Percentiles rank a stretch among this genome's conserved stretches.
Evolutionary conservation across 805 yeast species (phyloP).

Genomic region (Candida insectorum): DNA sequence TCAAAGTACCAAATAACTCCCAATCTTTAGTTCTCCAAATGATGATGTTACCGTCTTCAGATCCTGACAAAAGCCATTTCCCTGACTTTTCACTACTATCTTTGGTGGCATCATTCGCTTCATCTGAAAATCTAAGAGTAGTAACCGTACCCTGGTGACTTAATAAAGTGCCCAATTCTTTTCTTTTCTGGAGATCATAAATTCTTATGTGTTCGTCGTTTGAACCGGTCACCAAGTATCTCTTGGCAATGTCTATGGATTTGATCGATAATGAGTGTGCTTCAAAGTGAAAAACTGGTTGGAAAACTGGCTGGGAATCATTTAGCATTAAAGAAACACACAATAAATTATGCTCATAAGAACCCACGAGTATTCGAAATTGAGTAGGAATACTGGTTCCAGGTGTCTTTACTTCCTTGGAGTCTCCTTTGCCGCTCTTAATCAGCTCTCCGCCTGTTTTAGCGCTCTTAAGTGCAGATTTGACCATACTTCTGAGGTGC

Average conservation of each 20-base stretch:
- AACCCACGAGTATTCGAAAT: constrained; percentile 86
- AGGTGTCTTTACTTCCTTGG: background rate
- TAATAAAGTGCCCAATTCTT: constrained; percentile 86
- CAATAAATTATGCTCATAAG: constrained; percentile 88
- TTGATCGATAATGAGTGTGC: constrained; percentile 90
- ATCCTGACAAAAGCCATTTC: constrained; percentile 88
- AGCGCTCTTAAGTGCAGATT: too few relatives aligned
- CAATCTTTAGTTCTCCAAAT: constrained; percentile 97
- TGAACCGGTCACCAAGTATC: constrained; percentile 89
- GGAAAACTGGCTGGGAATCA: constrained; percentile 60
- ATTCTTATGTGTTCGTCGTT: constrained; percentile 95
- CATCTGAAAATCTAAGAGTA: constrained; percentile 64
- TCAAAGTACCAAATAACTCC: constrained; percentile 85
- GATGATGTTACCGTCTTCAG: constrained; percentile 85
- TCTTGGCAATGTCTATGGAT: constrained; percentile 73
- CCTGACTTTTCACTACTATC: constrained; percentile 45
- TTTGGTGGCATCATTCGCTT: constrained; percentile 20
- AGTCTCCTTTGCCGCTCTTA: background rate
- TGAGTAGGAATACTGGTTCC: constrained; percentile 1
- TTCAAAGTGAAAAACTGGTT: constrained; percentile 92
- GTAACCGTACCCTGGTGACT: constrained; percentile 90
- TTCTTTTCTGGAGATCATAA: constrained; percentile 89
- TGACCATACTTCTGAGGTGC: background rate
- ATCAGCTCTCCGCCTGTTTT: too few relatives aligned
- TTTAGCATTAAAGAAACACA: constrained; percentile 60